A percentile compares a stretch with the other conserved stretches of the same genome.
These are phyloP conservation scores for Phytophthora podocarpi DNA, from an alignment of 352 stramenopile species.

Conservation along the genomic window DNA sequence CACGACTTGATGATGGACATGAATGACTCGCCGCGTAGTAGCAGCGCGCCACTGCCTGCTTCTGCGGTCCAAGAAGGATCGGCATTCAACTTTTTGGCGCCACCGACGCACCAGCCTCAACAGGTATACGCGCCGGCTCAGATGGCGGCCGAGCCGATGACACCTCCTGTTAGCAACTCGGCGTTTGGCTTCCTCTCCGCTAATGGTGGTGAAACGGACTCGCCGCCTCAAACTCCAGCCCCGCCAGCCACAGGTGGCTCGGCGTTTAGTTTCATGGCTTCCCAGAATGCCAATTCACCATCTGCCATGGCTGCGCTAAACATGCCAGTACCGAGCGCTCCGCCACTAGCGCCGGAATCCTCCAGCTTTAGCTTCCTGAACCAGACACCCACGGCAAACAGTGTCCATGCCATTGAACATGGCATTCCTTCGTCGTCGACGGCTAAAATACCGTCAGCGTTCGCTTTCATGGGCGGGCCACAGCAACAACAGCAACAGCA, in stretches of 20 bases:
- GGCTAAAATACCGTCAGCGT: conserved; percentile 40
- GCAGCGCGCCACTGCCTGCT: conserved; percentile 37
- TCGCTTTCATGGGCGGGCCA: conserved; percentile 52
- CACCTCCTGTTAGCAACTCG: conserved; percentile 36
- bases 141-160: conserved; percentile 35
- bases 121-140: conserved; percentile 22
- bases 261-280: conserved; percentile 34
- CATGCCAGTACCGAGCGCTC: conserved; percentile 32
- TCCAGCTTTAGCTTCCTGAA: conserved; percentile 53
- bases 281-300: not conserved
- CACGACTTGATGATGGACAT: conserved; percentile 33
- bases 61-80: conserved; percentile 30
- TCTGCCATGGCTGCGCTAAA: not conserved
- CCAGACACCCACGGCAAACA: conserved; percentile 3
- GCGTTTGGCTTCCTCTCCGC: conserved; percentile 45
- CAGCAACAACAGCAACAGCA: conserved; percentile 11
- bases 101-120: not conserved
- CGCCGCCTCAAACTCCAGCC: conserved; percentile 4
- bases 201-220: conserved; percentile 30
- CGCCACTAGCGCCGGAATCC: conserved; percentile 31
- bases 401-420: conserved; percentile 21
- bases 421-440: conserved; percentile 27
- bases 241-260: conserved; percentile 3
- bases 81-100: conserved; percentile 38
- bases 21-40: conserved; percentile 42